Percentiles rank a stretch among this genome's conserved stretches.
Evolutionary conservation across 306 rosid genomes (phyloP).

Genomic region (Oxytropis ochrocephala): DNA sequence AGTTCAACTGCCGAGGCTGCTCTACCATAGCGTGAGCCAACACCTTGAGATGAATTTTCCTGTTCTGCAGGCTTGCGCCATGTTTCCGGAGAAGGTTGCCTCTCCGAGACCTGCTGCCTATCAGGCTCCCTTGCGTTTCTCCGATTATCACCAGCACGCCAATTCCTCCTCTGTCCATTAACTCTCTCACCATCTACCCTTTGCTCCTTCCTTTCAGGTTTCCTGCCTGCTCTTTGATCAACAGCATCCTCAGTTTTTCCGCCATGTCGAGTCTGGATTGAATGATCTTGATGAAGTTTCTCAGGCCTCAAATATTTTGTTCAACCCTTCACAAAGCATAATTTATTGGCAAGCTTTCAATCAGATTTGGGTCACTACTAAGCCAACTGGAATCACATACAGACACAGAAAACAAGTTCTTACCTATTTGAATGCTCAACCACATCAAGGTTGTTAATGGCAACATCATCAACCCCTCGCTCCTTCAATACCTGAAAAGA

Average conservation of each 20-base stretch:
- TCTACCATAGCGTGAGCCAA: constrained; percentile 48
- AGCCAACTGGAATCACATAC: background rate
- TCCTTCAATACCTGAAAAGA: constrained; percentile 84
- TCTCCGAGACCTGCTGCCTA: constrained; percentile 54
- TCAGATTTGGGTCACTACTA: background rate
- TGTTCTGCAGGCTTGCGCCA: constrained; percentile 90
- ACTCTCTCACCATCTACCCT: constrained; percentile 54
- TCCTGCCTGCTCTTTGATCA: constrained; percentile 64
- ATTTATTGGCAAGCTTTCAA: background rate
- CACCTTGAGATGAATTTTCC: constrained; percentile 43
- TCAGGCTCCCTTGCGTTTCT: constrained; percentile 53
- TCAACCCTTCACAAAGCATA: constrained; percentile 51
- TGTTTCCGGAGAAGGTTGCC: constrained; percentile 85
- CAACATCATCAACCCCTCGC: constrained; percentile 74
- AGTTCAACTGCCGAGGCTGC: constrained; percentile 93
- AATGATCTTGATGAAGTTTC: constrained; percentile 41
- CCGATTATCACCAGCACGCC: constrained; percentile 53
- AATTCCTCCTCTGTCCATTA: constrained; percentile 61
- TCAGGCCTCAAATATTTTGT: constrained; percentile 45
- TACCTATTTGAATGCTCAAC: constrained; percentile 65
- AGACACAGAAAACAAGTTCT: background rate
- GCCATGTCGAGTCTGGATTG: constrained; percentile 30
- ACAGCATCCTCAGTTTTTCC: constrained; percentile 46
- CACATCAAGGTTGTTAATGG: constrained; percentile 39
- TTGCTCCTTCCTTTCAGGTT: constrained; percentile 59